These are phyloP conservation scores for Solanum hybrid DNA, from an alignment of 305 asterid genomes.

Conservation along the genomic window DNA sequence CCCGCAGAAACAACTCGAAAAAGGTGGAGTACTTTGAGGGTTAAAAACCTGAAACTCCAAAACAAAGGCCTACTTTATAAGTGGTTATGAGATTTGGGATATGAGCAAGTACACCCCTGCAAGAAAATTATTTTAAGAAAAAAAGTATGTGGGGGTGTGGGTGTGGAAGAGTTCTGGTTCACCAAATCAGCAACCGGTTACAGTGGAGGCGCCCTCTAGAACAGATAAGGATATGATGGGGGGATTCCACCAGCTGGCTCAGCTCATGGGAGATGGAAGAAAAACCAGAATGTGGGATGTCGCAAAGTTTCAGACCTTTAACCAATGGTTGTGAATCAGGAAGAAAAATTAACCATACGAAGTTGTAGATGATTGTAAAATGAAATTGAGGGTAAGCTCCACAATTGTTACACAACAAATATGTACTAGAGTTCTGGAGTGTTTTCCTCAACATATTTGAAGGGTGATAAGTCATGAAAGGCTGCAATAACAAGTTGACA, in stretches of 20 bases:
- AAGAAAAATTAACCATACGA: background rate
- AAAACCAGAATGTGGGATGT: background rate
- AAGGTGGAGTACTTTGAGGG: background rate
- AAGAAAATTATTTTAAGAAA: background rate
- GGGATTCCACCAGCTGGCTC: background rate
- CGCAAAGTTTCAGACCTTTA: background rate
- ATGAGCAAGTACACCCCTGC: background rate
- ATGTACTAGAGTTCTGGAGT: background rate
- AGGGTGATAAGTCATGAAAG: background rate
- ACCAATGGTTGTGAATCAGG: background rate
- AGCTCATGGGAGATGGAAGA: background rate
- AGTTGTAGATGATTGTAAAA: background rate
- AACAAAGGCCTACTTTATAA: background rate
- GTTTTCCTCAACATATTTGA: background rate
- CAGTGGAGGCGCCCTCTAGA: background rate
- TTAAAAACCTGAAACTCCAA: background rate
- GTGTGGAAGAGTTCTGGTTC: background rate
- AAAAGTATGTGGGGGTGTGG: background rate
- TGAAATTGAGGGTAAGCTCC: background rate
- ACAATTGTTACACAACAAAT: background rate
- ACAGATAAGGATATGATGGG: background rate
- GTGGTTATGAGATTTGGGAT: background rate
- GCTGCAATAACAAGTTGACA: background rate
- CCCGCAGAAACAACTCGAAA: background rate
- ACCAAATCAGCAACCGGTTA: background rate